phyloP scores from a whole-genome alignment of 1,284 basidiomycete genomes.

The Apiotrichum porosum region DNA sequence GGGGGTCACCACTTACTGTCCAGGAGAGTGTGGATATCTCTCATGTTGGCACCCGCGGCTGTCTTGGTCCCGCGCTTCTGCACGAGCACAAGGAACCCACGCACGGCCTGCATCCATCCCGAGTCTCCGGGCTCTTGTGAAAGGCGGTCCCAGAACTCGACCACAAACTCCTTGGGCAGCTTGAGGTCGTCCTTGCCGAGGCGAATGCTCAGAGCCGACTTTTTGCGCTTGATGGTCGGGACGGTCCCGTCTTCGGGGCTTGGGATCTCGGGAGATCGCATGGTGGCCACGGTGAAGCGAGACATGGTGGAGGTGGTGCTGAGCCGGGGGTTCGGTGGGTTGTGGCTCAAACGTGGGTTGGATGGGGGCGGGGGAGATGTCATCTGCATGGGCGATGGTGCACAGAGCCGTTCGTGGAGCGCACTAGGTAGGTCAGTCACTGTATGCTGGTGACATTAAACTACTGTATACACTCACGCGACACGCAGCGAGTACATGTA shows the following conservation, averaged over 20 bases:
- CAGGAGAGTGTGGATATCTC: conserved; percentile 37
- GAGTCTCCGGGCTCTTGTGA: conserved; percentile 38
- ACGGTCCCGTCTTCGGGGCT: conserved; percentile 2
- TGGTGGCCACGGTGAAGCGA: conserved; percentile 3
- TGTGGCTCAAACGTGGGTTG: conserved; percentile 2
- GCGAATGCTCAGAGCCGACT: conserved; percentile 22
- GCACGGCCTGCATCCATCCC: conserved; percentile 32
- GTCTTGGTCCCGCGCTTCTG: conserved; percentile 46
- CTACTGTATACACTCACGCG: conserved; percentile 30
- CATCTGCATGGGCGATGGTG: conserved; percentile 5
- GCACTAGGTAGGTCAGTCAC: conserved; percentile 8
- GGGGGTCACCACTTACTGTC: conserved; percentile 27
- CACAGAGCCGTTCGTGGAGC: conserved; percentile 11
- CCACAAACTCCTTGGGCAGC: conserved; percentile 43
- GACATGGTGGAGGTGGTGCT: conserved; percentile 1
- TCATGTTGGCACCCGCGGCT: conserved; percentile 37
- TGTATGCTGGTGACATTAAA: neutral
- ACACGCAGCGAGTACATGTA: conserved; percentile 44
- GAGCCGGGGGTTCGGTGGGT: neutral
- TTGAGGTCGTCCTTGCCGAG: conserved; percentile 32
- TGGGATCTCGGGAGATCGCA: conserved; percentile 10
- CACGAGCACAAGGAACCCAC: conserved; percentile 32
- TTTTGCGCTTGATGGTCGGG: conserved; percentile 8
- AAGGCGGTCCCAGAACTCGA: conserved; percentile 41
- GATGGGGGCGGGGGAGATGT: neutral